Base-by-base conservation (phyloP, 1,284 basidiomycete genomes). In the Ustilago tritici region DNA sequence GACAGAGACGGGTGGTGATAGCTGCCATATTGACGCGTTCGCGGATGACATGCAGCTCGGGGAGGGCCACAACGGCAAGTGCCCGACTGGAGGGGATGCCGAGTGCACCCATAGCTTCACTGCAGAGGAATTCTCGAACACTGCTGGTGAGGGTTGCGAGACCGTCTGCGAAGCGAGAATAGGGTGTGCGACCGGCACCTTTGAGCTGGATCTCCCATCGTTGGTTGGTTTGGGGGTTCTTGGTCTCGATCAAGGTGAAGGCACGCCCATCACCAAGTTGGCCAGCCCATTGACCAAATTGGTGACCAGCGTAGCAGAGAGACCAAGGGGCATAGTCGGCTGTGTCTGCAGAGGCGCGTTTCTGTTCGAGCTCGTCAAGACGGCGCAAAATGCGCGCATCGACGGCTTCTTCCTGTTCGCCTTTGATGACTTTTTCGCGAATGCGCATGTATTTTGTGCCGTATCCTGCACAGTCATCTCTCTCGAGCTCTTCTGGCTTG, bases 181-280 rank as follows among this genome's bases (percentile, higher is more conserved):
- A 98, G 0, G 96, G 95, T 1, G 96, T 99, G 10, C 96, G 90
- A 0, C 96, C 96, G 0, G 92, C 91, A 0, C 96, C 96, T 85
- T 98, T 99, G 77, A 98, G 90, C 86, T 98, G 96, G 4, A 99
- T 89, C 84, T 98, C 95, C 74, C 70, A 79, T 19, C 83, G 67
- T 62, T 81, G 56, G 53, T 56, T 56, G 0, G 67, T 66, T 35
- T 62, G 40, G 5, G 77, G 70, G 91, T 81, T 92, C 90, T 2
- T 91, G 0, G 93, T 94, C 60, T 92, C 91, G 46, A 79, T 56
- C 59, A 99, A 90, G 10, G 93, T 93, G 35, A 95, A 93, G 0
- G 96, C 96, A 15, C 96, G 90, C 1, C 96, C 96, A 83, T 99
- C 96, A 10, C 96, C 96, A 3, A 99, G 89, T 86, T 98, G 96